phyloP scores from a whole-genome alignment of 345 rosid species.

The Erucastrum elatum region DNA sequence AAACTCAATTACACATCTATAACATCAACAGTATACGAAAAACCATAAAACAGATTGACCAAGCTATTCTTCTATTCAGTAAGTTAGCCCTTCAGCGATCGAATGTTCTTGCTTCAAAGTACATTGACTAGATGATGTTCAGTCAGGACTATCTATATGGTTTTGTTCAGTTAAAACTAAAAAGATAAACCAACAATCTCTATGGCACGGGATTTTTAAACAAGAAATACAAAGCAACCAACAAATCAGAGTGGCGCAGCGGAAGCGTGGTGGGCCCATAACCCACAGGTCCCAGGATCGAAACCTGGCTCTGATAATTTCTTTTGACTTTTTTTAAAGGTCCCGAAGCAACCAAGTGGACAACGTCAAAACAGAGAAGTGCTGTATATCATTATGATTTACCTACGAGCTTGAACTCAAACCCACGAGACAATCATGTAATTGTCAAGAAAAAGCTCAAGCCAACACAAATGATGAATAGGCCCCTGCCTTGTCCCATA shows the following conservation, averaged over 20 bases:
- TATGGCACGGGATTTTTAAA: background rate
- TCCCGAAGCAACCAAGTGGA: background rate
- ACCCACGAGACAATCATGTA: no score
- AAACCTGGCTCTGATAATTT: slow-evolving; percentile 59
- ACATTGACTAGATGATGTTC: background rate
- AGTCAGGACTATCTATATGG: background rate
- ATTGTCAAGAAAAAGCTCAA: no score
- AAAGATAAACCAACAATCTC: background rate
- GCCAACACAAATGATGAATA: no score
- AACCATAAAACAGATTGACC: no score
- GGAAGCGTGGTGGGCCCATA: slow-evolving; percentile 89
- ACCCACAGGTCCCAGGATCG: slow-evolving; percentile 86
- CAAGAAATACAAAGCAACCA: background rate
- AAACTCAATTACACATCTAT: background rate
- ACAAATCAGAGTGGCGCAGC: slow-evolving; percentile 80
- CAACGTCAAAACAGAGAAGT: no score
- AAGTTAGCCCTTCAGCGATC: no score
- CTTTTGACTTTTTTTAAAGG: background rate
- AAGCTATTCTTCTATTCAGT: background rate
- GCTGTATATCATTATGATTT: no score
- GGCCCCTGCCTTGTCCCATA: no score
- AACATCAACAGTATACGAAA: background rate
- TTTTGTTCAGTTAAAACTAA: background rate
- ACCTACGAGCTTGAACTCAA: background rate
- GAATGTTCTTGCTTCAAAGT: no score